Evolutionary conservation across 2,329 filamentous ascomycete genomes (phyloP).

Genomic region (Hyphodiscus sp.): DNA sequence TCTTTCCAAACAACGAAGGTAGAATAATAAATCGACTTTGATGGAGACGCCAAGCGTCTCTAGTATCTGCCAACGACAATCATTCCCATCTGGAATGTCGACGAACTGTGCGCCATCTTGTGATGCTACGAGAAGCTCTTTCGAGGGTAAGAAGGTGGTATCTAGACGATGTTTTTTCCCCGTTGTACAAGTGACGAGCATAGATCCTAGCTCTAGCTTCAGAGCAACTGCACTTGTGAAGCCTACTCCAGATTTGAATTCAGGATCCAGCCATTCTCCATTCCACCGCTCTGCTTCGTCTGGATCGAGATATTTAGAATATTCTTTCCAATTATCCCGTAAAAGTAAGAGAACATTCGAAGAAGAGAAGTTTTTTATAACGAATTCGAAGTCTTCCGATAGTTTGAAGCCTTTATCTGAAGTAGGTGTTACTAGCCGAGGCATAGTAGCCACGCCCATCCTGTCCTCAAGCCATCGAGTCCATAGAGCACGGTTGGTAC

Average conservation of each 20-base stretch:
- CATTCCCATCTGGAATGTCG: constrained; percentile 1
- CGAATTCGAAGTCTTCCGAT: constrained; percentile 3
- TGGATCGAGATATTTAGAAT: constrained; percentile 1
- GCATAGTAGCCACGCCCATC: constrained; percentile 6
- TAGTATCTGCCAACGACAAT: neutral
- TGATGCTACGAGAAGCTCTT: constrained; percentile 3
- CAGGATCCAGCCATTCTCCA: no score
- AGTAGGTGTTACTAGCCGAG: constrained; percentile 1
- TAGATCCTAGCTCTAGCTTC: no score
- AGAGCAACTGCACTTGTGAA: no score
- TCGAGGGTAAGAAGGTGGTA: constrained; percentile 2
- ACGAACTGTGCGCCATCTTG: constrained; percentile 3
- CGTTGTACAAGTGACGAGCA: no score
- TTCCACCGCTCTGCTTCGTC: neutral
- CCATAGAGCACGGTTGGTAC: neutral
- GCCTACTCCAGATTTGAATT: no score
- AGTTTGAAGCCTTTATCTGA: constrained; percentile 1
- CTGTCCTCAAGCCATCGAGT: constrained; percentile 6
- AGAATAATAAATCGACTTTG: no score
- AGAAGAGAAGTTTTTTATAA: constrained; percentile 6
- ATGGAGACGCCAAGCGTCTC: neutral
- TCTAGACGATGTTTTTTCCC: constrained; percentile 5
- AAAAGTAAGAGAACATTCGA: constrained; percentile 3
- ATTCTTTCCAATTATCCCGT: constrained; percentile 1
- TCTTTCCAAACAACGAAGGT: no score